phyloP scores from a whole-genome alignment of 1,139 yeast genomes.

The Suhomyces panamericanus region DNA sequence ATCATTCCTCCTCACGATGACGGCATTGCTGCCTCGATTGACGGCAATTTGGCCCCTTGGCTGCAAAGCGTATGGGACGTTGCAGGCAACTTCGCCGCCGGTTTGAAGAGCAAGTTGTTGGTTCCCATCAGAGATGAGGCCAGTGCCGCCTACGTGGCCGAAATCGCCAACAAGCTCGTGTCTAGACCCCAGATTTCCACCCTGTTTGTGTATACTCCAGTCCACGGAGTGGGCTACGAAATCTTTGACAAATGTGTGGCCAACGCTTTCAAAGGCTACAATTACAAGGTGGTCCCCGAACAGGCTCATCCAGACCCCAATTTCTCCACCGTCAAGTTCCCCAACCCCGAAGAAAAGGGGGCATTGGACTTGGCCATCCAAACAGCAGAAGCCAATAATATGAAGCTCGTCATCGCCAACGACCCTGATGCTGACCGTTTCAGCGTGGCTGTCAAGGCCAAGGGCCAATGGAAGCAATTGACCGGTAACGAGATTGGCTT shows the following conservation, averaged over 20 bases:
- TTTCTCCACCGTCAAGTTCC: conserved; percentile 83
- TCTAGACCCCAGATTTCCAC: conserved; percentile 24
- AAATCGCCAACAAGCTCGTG: conserved; percentile 30
- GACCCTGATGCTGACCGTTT: conserved; percentile 98
- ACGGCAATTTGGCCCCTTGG: conserved; percentile 64
- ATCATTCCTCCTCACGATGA: conserved; percentile 89
- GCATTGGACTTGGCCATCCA: conserved; percentile 74
- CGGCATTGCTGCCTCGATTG: conserved; percentile 67
- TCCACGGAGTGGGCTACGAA: conserved; percentile 89
- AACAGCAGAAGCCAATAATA: conserved; percentile 47
- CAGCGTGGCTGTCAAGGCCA: conserved; percentile 63
- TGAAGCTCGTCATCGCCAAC: conserved; percentile 71
- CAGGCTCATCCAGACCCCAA: conserved; percentile 80
- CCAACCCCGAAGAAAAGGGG: conserved; percentile 95
- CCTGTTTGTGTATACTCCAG: conserved; percentile 80
- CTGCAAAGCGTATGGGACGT: conserved; percentile 50
- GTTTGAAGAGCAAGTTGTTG: conserved; percentile 24
- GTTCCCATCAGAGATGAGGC: conserved; percentile 31
- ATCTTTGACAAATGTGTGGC: conserved; percentile 32
- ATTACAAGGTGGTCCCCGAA: conserved; percentile 43
- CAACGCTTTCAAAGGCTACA: conserved; percentile 14
- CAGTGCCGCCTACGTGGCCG: conserved; percentile 35
- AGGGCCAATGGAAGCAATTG: conserved; percentile 67
- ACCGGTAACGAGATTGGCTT: conserved; percentile 92
- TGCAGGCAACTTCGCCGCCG: conserved; percentile 30